A percentile compares a stretch with the other conserved stretches of the same genome.
Conservation (phyloP, 225 moss, liverwort and hornwort species). For the Bryoerythrophyllum caledonicum region DNA sequence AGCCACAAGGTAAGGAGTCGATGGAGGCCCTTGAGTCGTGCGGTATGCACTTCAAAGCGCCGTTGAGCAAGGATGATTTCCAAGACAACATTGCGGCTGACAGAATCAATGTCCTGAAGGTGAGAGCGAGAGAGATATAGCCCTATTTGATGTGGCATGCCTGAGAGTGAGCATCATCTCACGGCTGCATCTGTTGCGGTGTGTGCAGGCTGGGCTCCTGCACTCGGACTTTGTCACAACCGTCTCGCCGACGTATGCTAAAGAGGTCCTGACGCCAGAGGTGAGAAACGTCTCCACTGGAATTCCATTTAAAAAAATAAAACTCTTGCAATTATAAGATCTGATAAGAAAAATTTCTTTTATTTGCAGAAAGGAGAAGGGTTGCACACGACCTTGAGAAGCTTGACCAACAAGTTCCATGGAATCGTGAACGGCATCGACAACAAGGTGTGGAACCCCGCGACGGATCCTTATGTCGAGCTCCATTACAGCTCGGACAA, state of each 20-base stretch:
- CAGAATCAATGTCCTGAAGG: slow-evolving; percentile 76
- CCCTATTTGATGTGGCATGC: background rate
- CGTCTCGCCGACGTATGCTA: slow-evolving; percentile 88
- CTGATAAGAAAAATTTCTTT: background rate
- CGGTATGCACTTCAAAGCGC: slow-evolving; percentile 62
- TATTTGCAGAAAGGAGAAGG: slow-evolving; percentile 71
- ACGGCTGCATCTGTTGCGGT: background rate
- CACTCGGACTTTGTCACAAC: slow-evolving; percentile 85
- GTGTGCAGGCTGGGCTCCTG: slow-evolving; percentile 63
- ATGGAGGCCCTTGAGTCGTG: slow-evolving; percentile 61
- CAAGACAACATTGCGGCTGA: slow-evolving; percentile 69
- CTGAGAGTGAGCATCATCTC: background rate
- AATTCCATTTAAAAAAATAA: background rate
- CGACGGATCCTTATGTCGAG: slow-evolving; percentile 67
- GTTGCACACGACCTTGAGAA: slow-evolving; percentile 65
- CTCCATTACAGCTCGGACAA: slow-evolving; percentile 56
- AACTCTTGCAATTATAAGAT: background rate
- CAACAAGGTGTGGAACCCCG: slow-evolving; percentile 82
- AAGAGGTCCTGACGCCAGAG: slow-evolving; percentile 81
- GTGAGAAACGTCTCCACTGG: slow-evolving; percentile 28
- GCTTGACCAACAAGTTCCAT: slow-evolving; percentile 68
- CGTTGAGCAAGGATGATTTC: slow-evolving; percentile 64
- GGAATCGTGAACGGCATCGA: slow-evolving; percentile 92
- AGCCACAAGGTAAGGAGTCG: slow-evolving; percentile 73
- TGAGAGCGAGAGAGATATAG: slow-evolving; percentile 18